These are phyloP conservation scores for Eragrostis curvula DNA, from an alignment of 176 grass and related monocot genomes.

Conservation along the genomic window DNA sequence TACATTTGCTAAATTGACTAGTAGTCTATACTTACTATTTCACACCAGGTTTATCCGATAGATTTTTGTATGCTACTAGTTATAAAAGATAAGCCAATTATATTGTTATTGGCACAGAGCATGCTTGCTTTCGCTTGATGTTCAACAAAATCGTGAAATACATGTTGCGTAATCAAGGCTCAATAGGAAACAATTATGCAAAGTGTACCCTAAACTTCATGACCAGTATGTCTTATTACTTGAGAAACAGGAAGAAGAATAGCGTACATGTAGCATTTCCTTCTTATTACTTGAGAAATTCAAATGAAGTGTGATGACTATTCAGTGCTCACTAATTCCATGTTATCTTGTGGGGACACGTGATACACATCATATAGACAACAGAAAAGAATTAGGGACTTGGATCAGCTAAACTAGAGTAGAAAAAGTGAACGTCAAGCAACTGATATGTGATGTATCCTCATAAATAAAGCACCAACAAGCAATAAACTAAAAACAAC, in stretches of 20 bases:
- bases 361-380: background rate
- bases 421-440: too few species aligned
- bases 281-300: background rate
- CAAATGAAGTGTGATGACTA: background rate
- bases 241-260: background rate
- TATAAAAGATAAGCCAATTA: background rate
- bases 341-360: background rate
- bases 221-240: background rate
- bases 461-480: background rate
- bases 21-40: background rate
- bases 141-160: background rate
- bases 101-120: background rate
- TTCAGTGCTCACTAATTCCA: background rate
- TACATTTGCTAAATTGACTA: background rate
- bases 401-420: background rate
- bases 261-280: background rate
- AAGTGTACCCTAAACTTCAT: background rate
- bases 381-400: background rate
- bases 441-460: background rate
- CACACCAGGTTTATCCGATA: background rate
- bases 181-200: background rate
- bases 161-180: background rate
- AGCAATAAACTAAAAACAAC: background rate
- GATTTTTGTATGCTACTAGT: background rate
- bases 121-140: background rate